Conservation (phyloP, 371 early-diverging fungal species). For the Syncephalis plumigaleata region DNA sequence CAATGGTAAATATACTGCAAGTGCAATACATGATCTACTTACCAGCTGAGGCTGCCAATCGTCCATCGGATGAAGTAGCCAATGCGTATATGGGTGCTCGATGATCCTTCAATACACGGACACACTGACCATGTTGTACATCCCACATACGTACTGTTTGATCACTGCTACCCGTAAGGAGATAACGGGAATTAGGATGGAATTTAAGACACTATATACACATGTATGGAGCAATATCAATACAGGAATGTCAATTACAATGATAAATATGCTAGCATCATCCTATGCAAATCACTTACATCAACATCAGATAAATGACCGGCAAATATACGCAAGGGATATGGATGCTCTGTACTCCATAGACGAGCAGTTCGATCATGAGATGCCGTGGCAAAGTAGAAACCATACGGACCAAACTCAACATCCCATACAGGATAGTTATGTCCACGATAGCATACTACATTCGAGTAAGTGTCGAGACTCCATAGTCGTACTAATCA, state of each 20-base stretch:
- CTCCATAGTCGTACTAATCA: conserved; percentile 85
- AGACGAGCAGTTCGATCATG: conserved; percentile 94
- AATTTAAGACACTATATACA: conserved; percentile 64
- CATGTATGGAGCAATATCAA: not conserved
- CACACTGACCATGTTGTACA: conserved; percentile 80
- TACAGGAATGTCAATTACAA: not conserved
- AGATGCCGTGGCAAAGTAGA: conserved; percentile 95
- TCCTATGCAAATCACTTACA: too few species aligned
- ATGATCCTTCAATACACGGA: conserved; percentile 90
- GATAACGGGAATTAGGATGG: conserved; percentile 97
- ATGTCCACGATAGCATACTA: conserved; percentile 94
- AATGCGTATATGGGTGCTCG: conserved; percentile 68
- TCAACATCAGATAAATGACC: conserved; percentile 97
- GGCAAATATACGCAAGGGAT: conserved; percentile 94
- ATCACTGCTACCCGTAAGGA: conserved; percentile 93
- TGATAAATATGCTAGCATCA: too few species aligned
- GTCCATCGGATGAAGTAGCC: conserved; percentile 93
- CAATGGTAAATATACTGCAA: not conserved
- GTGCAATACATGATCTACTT: conserved; percentile 5
- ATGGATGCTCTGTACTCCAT: conserved; percentile 91
- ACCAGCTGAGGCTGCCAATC: conserved; percentile 81
- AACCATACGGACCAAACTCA: conserved; percentile 73
- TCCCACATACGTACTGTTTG: conserved; percentile 94
- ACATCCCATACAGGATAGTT: conserved; percentile 98
- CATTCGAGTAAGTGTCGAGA: conserved; percentile 68